Conservation (phyloP, 2,329 filamentous ascomycete species). For the Colletotrichum nymphaeae region DNA sequence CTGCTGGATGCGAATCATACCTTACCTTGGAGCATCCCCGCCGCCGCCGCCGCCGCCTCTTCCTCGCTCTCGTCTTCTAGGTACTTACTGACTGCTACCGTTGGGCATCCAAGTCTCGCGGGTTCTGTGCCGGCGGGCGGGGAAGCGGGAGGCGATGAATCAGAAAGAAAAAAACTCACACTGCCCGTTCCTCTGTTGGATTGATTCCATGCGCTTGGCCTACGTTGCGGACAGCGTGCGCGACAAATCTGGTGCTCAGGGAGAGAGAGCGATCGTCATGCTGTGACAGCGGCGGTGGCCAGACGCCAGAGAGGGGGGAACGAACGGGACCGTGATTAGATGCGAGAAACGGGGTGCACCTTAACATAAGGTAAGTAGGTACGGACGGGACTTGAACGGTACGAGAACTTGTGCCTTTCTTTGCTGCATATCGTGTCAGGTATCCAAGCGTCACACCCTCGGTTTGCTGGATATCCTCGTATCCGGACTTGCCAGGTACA, state of each 20-base stretch:
- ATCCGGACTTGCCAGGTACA: not conserved
- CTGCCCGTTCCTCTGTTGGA: not conserved
- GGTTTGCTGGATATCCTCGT: conserved; percentile 7
- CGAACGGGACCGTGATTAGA: not conserved
- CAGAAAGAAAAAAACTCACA: not conserved
- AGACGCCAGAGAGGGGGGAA: not conserved
- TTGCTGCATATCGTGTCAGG: not conserved
- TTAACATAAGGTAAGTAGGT: no score
- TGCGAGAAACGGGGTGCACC: not conserved
- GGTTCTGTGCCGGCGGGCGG: not conserved
- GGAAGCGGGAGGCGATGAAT: no score
- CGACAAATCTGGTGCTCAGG: no score
- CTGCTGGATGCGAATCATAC: not conserved
- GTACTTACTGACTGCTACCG: not conserved
- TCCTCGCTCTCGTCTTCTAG: not conserved
- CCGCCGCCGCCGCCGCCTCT: not conserved
- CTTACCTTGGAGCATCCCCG: not conserved
- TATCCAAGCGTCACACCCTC: not conserved
- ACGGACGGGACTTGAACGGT: not conserved
- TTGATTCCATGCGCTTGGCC: not conserved
- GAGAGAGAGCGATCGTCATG: not conserved
- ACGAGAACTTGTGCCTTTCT: not conserved
- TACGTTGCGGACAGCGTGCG: not conserved
- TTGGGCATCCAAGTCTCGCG: not conserved
- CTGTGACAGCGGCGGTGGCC: not conserved